phyloP scores from a whole-genome alignment of 2,329 filamentous ascomycete genomes.

The Colletotrichum cuscutae region DNA sequence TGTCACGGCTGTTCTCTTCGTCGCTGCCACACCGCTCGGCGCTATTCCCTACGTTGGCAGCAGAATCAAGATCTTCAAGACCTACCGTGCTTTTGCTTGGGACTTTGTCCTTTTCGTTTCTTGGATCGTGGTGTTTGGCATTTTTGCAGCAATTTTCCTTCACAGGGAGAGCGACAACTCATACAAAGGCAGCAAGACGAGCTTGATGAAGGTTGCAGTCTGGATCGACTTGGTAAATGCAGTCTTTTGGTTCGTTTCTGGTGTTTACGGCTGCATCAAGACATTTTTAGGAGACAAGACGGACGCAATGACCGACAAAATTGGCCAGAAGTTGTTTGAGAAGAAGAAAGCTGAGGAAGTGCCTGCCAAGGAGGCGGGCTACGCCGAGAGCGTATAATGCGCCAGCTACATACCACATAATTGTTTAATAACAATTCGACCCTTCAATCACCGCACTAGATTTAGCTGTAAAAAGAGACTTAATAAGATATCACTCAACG shows the following conservation, averaged over 20 bases:
- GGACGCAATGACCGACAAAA: constrained; percentile 49
- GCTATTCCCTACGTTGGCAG: constrained; percentile 46
- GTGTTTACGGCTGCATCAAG: constrained; percentile 52
- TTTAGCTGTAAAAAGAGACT: not conserved
- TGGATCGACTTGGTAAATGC: constrained; percentile 78
- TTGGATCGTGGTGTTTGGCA: constrained; percentile 77
- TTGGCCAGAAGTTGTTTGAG: constrained; percentile 50
- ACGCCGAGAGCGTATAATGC: constrained; percentile 44
- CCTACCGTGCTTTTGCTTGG: constrained; percentile 56
- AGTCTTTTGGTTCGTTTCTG: constrained; percentile 70
- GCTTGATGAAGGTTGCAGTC: constrained; percentile 75
- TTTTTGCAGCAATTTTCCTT: constrained; percentile 79
- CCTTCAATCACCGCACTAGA: not conserved
- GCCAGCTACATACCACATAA: not conserved
- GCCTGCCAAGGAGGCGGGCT: constrained; percentile 39
- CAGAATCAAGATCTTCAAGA: constrained; percentile 48
- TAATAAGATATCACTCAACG: not conserved
- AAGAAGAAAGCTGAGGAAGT: constrained; percentile 45
- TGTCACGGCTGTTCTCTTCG: constrained; percentile 58
- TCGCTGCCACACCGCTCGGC: constrained; percentile 49
- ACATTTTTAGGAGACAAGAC: constrained; percentile 53
- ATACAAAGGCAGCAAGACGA: constrained; percentile 55
- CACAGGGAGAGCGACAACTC: constrained; percentile 62
- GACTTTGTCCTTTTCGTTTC: constrained; percentile 54
- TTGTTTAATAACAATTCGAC: not conserved